Conservation (phyloP, 2,329 filamentous ascomycete genomes). For the Fusarium subtropicale region DNA sequence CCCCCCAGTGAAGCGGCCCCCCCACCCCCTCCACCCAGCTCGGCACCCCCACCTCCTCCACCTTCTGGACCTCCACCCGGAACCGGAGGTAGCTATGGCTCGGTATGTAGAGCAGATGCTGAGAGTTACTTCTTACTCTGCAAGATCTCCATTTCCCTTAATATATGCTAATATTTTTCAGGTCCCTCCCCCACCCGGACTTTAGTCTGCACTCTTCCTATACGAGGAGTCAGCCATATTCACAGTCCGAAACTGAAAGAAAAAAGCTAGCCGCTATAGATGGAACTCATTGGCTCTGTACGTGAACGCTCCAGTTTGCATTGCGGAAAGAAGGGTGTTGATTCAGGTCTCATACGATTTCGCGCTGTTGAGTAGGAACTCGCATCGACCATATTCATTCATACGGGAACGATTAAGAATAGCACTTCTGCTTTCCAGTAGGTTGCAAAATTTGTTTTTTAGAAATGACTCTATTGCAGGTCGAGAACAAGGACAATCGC, state of each 20-base stretch:
- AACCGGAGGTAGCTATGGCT: conserved; percentile 65
- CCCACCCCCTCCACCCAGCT: conserved; percentile 62
- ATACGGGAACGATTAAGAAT: conserved; percentile 29
- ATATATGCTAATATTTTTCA: conserved; percentile 46
- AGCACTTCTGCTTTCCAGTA: conserved; percentile 38
- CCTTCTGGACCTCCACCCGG: conserved; percentile 60
- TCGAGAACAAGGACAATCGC: conserved; percentile 20
- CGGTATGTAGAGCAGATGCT: conserved; percentile 61
- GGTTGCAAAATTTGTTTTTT: conserved; percentile 36
- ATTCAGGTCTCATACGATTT: conserved; percentile 38
- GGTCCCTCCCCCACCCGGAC: conserved; percentile 68
- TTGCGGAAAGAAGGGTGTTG: conserved; percentile 37
- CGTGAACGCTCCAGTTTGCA: conserved; percentile 40
- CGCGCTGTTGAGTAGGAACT: conserved; percentile 34
- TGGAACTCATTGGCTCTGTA: conserved; percentile 35
- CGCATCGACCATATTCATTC: conserved; percentile 21
- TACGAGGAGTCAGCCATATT: neutral
- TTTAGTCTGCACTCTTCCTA: conserved; percentile 49
- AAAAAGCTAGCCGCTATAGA: conserved; percentile 16
- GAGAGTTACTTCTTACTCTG: neutral
- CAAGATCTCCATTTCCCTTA: neutral
- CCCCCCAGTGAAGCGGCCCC: conserved; percentile 74
- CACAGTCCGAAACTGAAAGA: conserved; percentile 12
- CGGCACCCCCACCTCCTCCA: conserved; percentile 57
- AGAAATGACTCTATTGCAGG: conserved; percentile 39